Base-by-base conservation (phyloP, 257 asterid genomes). In the Solanum ossicruentum region DNA sequence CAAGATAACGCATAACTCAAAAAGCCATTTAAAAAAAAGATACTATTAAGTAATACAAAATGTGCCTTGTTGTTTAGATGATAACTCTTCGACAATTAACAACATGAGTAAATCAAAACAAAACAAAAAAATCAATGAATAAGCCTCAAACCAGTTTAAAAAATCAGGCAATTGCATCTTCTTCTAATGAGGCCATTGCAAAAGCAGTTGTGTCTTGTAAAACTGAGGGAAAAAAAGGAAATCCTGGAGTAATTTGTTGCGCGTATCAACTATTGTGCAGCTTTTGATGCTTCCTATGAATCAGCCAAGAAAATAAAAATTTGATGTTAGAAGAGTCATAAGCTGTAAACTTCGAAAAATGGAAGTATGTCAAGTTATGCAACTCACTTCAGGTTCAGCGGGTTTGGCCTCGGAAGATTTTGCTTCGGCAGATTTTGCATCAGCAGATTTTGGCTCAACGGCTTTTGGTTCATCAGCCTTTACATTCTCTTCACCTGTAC, bases 401-500 rank as follows among this genome's bases (percentile, higher is more conserved):
- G 61, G 78, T 85, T 87, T 87, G 69, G 88, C 12, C 18, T 77
- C 81, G 15, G 71, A 86, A 83, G 78, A 86, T 86, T 88, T 88
- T 82, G 83, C 78, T 8, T 84, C 51, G 26, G 61, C 56, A 21
- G 21, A 89, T 86, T 89, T 90, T 23, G 90, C 75, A 41, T 82
- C 81, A 23, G 82, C 90, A 66, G 79, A 87, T 86, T 88, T 88
- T 85, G 83, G 84, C 51, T 85, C 52, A 47, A 20, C 56, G 10
- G 15, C 91, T 86, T 89, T 89, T 28, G 90, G 18, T 86, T 92
- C 97, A 83, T 93, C 95, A 41, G 87, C 85, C 85, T 95, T 95
- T 51, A 91, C 21, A 86, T 86, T 89, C 84, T 93, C 97, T 86
- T 95, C 98, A 79, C 97, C 98, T 92, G 91, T 77, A 85, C 21